These are phyloP conservation scores for Talaromyces borbonicus DNA, from an alignment of 495 filamentous ascomycete genomes.

Conservation along the genomic window DNA sequence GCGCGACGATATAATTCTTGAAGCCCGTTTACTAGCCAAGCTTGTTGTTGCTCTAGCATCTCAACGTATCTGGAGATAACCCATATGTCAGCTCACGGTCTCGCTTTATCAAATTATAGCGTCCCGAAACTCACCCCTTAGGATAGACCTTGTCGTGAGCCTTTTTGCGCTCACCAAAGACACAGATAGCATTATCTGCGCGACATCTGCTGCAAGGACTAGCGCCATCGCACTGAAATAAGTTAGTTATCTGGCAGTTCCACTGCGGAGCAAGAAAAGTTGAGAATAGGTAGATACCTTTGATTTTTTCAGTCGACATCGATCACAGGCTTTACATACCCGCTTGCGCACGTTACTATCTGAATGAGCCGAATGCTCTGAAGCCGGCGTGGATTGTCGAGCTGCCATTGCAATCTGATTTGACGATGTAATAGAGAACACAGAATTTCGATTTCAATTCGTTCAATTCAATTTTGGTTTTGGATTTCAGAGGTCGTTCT, in stretches of 20 bases:
- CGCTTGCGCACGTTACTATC: conserved; percentile 42
- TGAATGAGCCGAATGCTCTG: conserved; percentile 33
- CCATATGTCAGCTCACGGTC: too few species aligned
- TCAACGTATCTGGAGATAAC: conserved; percentile 62
- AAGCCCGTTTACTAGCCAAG: conserved; percentile 50
- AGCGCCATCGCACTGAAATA: conserved; percentile 53
- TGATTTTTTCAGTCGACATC: conserved; percentile 55
- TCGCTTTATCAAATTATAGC: too few species aligned
- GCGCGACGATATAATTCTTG: conserved; percentile 50
- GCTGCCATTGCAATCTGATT: conserved; percentile 32
- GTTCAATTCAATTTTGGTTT: too few species aligned
- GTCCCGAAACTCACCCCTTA: conserved; percentile 41
- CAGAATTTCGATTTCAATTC: too few species aligned
- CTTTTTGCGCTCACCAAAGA: conserved; percentile 54
- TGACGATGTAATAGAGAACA: too few species aligned
- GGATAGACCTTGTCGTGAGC: conserved; percentile 54
- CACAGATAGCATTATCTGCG: conserved; percentile 50
- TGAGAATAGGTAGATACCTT: conserved; percentile 45
- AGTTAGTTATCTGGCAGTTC: too few species aligned
- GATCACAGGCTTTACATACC: conserved; percentile 55
- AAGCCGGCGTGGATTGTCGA: conserved; percentile 36
- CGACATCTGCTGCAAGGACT: conserved; percentile 51
- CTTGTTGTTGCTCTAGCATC: conserved; percentile 63
- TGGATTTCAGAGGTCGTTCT: too few species aligned
- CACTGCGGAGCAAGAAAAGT: too few species aligned